Base-by-base conservation (phyloP, 2,329 filamentous ascomycete species). In the Teratosphaeria destructans region DNA sequence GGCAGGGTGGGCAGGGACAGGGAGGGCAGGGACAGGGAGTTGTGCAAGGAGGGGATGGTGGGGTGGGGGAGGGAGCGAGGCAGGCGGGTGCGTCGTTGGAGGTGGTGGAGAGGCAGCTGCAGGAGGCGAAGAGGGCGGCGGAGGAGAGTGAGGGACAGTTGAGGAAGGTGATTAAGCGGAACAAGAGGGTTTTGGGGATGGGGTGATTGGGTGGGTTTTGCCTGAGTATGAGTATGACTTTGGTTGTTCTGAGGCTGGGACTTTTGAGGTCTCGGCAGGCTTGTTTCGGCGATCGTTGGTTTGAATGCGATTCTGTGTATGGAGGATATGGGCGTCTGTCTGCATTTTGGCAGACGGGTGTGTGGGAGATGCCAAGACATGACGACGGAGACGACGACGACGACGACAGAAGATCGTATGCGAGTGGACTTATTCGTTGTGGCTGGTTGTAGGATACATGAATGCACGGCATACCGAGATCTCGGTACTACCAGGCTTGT, bases 131-230 rank as follows among this genome's bases (percentile, higher is more conserved):
- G 61, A 65, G 65, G 57, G 59, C 64, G n/a, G 66, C 63, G n/a
- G 72, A 73, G 35, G 71, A 74, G 63, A 70, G 65, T 62, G 72
- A 74, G 63, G 61, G 61, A 47, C 60, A 62, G 29, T 57, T 74
- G 58, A 67, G 65, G 62, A 71, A 69, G 64, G 54, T 66, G 27
- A 70, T 74, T 16, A 73, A 72, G 69, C 71, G 66, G 65, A 74
- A 74, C 57, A 66, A 66, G 67, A 68, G 66, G 62, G 47, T 71
- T 53, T 57, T 71, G 27, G 71, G 71, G 26, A 32, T 70, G 39
- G 57, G 61, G 1, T 63, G 57, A 57, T 10, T 19, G 7, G 29
- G 7, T 5, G 29, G 29, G 29, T 7, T 32, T 32, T 32, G 29
- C 29, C 3, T 32, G 29, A 32, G 29, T 60, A 37, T 55, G 58